Percentiles rank a stretch among this genome's conserved stretches.
These are phyloP conservation scores for Cercospora zeae-maydis DNA, from an alignment of 2,329 filamentous ascomycete genomes.

Conservation along the genomic window DNA sequence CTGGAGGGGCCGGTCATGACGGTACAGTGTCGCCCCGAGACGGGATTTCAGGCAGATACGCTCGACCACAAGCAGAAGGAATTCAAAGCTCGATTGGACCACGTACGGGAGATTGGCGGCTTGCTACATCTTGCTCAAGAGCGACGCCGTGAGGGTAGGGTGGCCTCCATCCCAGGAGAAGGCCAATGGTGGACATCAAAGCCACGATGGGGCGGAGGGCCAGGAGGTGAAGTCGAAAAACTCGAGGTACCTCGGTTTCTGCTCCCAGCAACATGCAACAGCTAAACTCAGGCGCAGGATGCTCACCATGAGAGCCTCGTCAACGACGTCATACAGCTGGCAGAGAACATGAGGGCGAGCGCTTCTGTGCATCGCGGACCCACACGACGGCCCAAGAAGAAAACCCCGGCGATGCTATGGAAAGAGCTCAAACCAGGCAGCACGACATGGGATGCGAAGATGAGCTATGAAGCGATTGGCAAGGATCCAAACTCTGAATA, in stretches of 20 bases:
- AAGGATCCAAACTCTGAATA: slow-evolving; percentile 40
- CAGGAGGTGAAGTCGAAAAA: slow-evolving; percentile 43
- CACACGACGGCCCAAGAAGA: slow-evolving; percentile 31
- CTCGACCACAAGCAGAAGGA: slow-evolving; percentile 27
- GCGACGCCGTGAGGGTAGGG: slow-evolving; percentile 53
- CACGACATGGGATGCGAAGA: slow-evolving; percentile 55
- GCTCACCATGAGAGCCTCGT: slow-evolving; percentile 32
- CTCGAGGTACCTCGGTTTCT: background rate
- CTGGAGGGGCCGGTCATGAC: slow-evolving; percentile 58
- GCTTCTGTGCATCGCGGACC: slow-evolving; percentile 5
- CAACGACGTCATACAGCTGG: slow-evolving; percentile 27
- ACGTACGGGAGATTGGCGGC: slow-evolving; percentile 56
- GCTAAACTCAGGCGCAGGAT: slow-evolving; percentile 31
- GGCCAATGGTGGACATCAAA: slow-evolving; percentile 59
- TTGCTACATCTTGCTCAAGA: slow-evolving; percentile 59
- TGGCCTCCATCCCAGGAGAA: slow-evolving; percentile 50
- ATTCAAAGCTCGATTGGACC: slow-evolving; percentile 45
- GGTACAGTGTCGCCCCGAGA: slow-evolving; percentile 54
- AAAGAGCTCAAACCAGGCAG: slow-evolving; percentile 49
- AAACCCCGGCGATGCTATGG: slow-evolving; percentile 52
- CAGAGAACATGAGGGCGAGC: slow-evolving; percentile 16
- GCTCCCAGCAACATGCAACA: slow-evolving; percentile 2
- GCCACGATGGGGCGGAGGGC: slow-evolving; percentile 56
- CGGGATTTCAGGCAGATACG: slow-evolving; percentile 42
- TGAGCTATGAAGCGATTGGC: slow-evolving; percentile 56